Evolutionary conservation across 2,329 filamentous ascomycete species (phyloP).

Genomic region (Cladosporium sp.): DNA sequence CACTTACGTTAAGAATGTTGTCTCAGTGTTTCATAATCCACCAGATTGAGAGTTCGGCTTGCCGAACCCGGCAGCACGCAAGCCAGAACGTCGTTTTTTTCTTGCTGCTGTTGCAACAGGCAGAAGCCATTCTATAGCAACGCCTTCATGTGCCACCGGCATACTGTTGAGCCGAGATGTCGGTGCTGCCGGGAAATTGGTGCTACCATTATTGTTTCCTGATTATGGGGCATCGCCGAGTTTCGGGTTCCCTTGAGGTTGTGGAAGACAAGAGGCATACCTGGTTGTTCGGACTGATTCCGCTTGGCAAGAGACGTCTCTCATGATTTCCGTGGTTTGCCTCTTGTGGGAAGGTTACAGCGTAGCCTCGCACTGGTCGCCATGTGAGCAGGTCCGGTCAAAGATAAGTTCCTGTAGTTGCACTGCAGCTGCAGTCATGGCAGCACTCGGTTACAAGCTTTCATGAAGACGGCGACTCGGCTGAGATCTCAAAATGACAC

Average conservation of each 20-base stretch:
- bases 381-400: not conserved
- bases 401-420: not conserved
- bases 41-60: not conserved
- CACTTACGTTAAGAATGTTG: not conserved
- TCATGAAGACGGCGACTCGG: not conserved
- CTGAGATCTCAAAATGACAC: not conserved
- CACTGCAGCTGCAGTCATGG: not conserved
- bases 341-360: not conserved
- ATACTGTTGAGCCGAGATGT: not conserved
- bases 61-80: not conserved
- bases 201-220: not conserved
- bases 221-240: not conserved
- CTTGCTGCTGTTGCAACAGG: not conserved
- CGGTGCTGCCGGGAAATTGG: not conserved
- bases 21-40: not conserved
- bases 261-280: not conserved
- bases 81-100: not conserved
- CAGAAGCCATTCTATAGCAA: not conserved
- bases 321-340: not conserved
- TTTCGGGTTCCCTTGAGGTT: not conserved
- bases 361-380: not conserved
- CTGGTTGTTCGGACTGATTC: not conserved
- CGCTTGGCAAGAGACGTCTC: not conserved
- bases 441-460: not conserved
- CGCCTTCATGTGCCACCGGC: not conserved